These are phyloP conservation scores for Avena eriantha DNA, from an alignment of 176 grass and related monocot species.

Conservation along the genomic window DNA sequence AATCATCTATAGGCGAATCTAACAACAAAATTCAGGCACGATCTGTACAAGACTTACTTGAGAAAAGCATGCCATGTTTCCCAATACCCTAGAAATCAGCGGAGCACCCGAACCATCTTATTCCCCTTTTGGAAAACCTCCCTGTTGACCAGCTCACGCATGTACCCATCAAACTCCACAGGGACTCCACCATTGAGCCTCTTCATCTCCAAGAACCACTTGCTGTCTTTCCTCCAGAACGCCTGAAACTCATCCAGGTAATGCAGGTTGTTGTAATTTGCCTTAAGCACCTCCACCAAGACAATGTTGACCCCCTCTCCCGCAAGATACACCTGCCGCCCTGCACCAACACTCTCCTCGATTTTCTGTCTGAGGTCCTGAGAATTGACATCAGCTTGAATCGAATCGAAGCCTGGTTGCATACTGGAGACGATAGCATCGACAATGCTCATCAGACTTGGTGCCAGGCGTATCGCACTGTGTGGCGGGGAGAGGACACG, in stretches of 20 bases:
- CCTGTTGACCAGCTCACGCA: constrained; percentile 63
- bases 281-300: constrained; percentile 60
- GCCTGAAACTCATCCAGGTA: constrained; percentile 69
- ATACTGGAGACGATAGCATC: constrained; percentile 59
- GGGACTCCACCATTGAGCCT: constrained; percentile 74
- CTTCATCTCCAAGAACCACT: constrained; percentile 79
- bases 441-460: constrained; percentile 68
- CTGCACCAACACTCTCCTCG: constrained; percentile 44
- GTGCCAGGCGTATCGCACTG: constrained; percentile 49
- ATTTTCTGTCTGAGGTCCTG: constrained; percentile 40
- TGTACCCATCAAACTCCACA: constrained; percentile 83
- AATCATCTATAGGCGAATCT: not conserved
- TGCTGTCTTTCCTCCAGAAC: constrained; percentile 65
- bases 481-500: constrained; percentile 30
- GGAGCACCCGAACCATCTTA: constrained; percentile 50
- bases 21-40: constrained; percentile 30
- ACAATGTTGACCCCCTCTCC: constrained; percentile 43
- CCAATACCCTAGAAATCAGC: constrained; percentile 41
- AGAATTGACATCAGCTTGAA: constrained; percentile 48
- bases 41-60: constrained; percentile 28
- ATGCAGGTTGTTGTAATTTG: constrained; percentile 40
- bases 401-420: constrained; percentile 62
- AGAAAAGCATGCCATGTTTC: constrained; percentile 19
- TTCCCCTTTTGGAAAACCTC: constrained; percentile 76
- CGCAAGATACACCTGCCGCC: constrained; percentile 60